These are phyloP conservation scores for Clonostachys rosea DNA, from an alignment of 2,329 filamentous ascomycete genomes.

Conservation along the genomic window DNA sequence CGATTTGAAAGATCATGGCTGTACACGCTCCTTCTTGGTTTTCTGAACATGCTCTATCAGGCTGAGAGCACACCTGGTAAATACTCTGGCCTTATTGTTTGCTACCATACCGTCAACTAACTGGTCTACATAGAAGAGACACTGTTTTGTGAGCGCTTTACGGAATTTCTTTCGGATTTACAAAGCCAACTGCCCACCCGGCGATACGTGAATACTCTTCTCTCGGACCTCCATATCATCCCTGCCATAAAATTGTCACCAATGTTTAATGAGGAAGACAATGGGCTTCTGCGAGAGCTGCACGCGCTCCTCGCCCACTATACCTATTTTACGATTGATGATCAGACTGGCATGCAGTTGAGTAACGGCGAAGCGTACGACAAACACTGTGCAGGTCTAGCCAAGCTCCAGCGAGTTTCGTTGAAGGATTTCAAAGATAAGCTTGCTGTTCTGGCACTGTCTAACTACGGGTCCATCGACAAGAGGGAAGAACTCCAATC, in stretches of 20 bases:
- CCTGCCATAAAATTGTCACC: constrained; percentile 75
- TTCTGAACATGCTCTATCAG: constrained; percentile 68
- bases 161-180: constrained; percentile 86
- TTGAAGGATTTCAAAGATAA: constrained; percentile 85
- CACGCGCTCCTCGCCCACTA: constrained; percentile 80
- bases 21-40: constrained; percentile 79
- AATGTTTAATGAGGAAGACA: constrained; percentile 69
- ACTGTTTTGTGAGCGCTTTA: constrained; percentile 85
- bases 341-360: constrained; percentile 78
- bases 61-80: constrained; percentile 40
- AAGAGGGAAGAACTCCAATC: constrained; percentile 72
- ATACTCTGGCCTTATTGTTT: constrained; percentile 4
- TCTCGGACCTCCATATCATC: constrained; percentile 81
- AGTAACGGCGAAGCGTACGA: constrained; percentile 72
- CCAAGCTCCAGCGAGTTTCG: constrained; percentile 72
- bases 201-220: constrained; percentile 84
- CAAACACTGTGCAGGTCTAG: constrained; percentile 70
- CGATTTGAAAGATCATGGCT: constrained; percentile 94
- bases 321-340: constrained; percentile 83
- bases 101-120: background rate
- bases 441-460: constrained; percentile 83
- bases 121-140: constrained; percentile 49
- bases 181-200: constrained; percentile 91
- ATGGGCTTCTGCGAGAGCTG: constrained; percentile 76
- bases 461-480: constrained; percentile 87